Base-by-base conservation (phyloP, 306 rosid genomes). In the Oemleria cerasiformis region DNA sequence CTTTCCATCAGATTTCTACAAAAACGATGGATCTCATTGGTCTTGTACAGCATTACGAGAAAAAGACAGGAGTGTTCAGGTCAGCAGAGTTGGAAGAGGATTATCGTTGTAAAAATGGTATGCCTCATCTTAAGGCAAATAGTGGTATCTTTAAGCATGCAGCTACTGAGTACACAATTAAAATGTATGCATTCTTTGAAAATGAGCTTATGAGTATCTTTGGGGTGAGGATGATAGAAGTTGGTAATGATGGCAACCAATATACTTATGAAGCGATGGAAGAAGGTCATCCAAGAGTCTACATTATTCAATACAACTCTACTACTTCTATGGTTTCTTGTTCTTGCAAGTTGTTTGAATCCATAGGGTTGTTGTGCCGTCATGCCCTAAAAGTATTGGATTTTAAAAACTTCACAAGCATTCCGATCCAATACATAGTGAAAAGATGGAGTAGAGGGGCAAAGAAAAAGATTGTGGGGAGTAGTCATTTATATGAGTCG, bases 391-490 rank as follows among this genome's bases (percentile, higher is more conserved):
- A 63, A 53, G 70, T 73, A 3, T 53, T 63, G 61, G 70, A 49
- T 63, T 43, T 73, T 4, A 63, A 73, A 36, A 63, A 73, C 57
- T 9, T 73, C 50, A 73, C 17, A 1, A 48, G 70, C 63, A 49
- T 73, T 30, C 77, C 77, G 1, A 36, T 40, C 8, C 61, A 50
- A 7, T 62, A 63, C 70, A 73, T 73, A 62, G 12, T 39, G 51
- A 63, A 61, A 61, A 73, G 67, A 73, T 73, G 77, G 70, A 73
- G 70, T 49, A 53, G 42, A 51, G 70, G 51, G 25, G 77, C 62
- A 8, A 73, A 63, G 48, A 63, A 50, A 23, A 23, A 34, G 43
- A 25, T 49, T 71, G 55, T 6, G 16, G 15, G 23, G 62, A 51
- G 73, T 53, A 21, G 72, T 2, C n/a, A 40, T 50, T 11, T 38